Base-by-base conservation (phyloP, 1,139 yeast genomes). In the Geotrichum restrictum region DNA sequence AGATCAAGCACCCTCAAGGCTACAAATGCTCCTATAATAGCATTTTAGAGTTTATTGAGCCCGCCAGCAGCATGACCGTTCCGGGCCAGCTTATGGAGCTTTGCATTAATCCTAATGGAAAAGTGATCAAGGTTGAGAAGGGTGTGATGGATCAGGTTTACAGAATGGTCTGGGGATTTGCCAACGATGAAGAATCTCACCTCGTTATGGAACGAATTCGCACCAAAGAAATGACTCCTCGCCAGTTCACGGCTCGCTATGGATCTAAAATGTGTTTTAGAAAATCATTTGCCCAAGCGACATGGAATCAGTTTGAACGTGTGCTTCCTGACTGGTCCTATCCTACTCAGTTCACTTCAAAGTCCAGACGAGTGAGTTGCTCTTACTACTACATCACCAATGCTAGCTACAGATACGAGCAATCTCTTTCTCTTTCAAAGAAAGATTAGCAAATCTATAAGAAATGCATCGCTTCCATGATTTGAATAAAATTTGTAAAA, bases 241-340 rank as follows among this genome's bases (percentile, higher is more conserved):
- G 21, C 31, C 37, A 43, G 14, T 22, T 43, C 13, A 38, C 24
- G 13, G 21, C n/a, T 3, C 21, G 4, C 16, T 43, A 31, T 14
- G 46, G 46, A n/a, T 19, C n/a, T 2, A 21, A 43, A 18, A 11
- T 29, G n/a, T 19, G 36, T 32, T 43, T 43, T 32, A 33, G 14
- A 13, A 19, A 31, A 4, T 10, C 14, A 7, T 14, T 43, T 10
- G 21, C 8, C 13, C 14, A 11, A 7, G 27, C 22, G 16, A 2
- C 46, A 18, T 43, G 46, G 46, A 14, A 24, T 6, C 46, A 32
- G 29, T 43, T 43, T 43, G 46, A 43, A 11, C 37, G 46, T 14
- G 36, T 43, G 24, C 32, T 43, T 14, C 46, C 46, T 21, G 46
- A 43, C 18, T 43, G 46, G 46, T 32, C 46, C 3, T 43, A 24